Evolutionary conservation across 805 yeast species (phyloP), one percentile per base, ranked within the genome.

Genomic region (Candida broadrunensis): DNA sequence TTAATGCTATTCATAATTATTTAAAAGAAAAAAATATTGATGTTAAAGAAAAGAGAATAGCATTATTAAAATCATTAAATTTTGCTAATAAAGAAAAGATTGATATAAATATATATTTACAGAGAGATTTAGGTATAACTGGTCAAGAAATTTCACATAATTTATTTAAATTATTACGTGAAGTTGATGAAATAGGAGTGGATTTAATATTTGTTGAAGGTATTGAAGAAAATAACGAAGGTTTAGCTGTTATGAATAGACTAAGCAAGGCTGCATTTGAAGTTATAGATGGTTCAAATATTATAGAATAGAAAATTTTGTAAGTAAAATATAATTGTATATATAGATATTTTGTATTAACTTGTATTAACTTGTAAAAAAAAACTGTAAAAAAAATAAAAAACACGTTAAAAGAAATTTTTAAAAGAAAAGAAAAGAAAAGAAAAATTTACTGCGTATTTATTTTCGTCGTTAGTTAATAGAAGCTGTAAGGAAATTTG

Each of bases 161-260:
- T 50, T 62, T 93, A 38, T 93, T 93, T 61, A 76, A 82, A 15
- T 59, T 69, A 20, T 70, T 93, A 40, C 73, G 99, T 51, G 81
- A 81, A 33, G 82, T 87, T 13, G 99, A 93, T 57, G 84, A 78
- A 40, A 47, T 61, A 17, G 76, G 72, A 1, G 89, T 80, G 2
- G 88, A 85, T 45, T 49, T 80, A 27, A 88, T 93, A 8, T 70
- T 93, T 36, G 89, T 90, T 1, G 97, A 90, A 59, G 95, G 95
- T 0, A 78, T 89, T 6, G 78, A 70, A 20, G 89, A 85, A 48
- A 64, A 70, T 1, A 75, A 83, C 39, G 93, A 89, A 55, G 99
- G 99, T 0, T 70, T 90, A 42, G 99, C 99, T 0, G 84, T 93
- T 27, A 91, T 93, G 97, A 93, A 93, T 59, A 67, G 99, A 51